These are phyloP conservation scores for Pichia kluyveri DNA, from an alignment of 805 yeast genomes.

Conservation along the genomic window DNA sequence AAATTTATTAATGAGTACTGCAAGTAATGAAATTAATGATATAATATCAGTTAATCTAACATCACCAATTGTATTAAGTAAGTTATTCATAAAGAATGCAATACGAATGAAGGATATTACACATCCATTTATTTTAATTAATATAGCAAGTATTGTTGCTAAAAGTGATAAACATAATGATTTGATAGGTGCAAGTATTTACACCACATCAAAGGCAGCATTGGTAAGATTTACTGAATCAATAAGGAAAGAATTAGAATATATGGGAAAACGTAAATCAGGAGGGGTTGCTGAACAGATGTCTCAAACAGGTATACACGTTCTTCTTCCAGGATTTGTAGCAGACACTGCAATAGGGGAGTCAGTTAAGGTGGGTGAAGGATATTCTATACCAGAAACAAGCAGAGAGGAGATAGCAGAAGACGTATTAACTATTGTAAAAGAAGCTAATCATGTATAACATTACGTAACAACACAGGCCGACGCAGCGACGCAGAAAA, in stretches of 20 bases:
- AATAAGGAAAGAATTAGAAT: conserved; percentile 17
- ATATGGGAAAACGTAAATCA: neutral
- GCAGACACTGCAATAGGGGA: conserved; percentile 60
- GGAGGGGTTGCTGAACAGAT: neutral
- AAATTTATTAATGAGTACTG: conserved; percentile 37
- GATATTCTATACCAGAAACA: neutral
- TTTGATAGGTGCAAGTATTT: conserved; percentile 48
- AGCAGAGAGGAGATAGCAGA: conserved; percentile 9
- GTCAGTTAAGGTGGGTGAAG: conserved; percentile 14
- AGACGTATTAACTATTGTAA: neutral
- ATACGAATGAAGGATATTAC: neutral
- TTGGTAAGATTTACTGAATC: conserved; percentile 51
- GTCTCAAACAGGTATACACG: conserved; percentile 36
- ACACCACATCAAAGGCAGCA: conserved; percentile 67
- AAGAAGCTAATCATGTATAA: too few relatives aligned
- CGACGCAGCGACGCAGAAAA: too few relatives aligned
- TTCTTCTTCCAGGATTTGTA: conserved; percentile 60
- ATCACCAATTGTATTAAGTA: conserved; percentile 54
- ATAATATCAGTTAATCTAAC: conserved; percentile 49
- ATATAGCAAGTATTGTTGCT: neutral
- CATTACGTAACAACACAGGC: too few relatives aligned
- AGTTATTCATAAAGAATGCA: conserved; percentile 31
- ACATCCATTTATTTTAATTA: neutral
- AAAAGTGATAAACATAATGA: conserved; percentile 26
- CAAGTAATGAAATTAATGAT: conserved; percentile 31